Evolutionary conservation across 2,329 filamentous ascomycete species (phyloP).

Genomic region (Cordyceps cicadae): DNA sequence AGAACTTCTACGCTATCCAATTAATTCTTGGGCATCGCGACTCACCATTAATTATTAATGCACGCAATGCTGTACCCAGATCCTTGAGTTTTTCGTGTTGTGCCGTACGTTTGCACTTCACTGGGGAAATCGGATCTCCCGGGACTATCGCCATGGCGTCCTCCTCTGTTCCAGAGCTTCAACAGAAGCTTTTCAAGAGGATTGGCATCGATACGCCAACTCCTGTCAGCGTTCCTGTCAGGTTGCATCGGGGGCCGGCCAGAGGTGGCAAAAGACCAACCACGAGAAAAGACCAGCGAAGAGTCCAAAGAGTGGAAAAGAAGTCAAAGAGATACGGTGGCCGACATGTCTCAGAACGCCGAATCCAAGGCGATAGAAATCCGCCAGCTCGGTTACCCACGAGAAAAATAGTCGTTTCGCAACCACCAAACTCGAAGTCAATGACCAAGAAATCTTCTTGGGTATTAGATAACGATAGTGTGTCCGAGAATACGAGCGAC

Average conservation of each 20-base stretch:
- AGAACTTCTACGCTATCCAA: conserved; percentile 3
- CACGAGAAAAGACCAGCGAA: conserved; percentile 57
- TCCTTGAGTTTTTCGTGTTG: not conserved
- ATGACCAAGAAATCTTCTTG: not conserved
- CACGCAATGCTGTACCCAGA: not conserved
- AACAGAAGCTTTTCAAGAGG: conserved; percentile 29
- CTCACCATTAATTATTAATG: not conserved
- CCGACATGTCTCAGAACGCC: conserved; percentile 10
- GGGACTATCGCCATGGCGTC: conserved; percentile 15
- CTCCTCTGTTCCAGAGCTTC: conserved; percentile 25
- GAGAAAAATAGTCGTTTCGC: conserved; percentile 5
- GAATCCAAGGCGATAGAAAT: conserved; percentile 14
- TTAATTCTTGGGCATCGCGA: not conserved
- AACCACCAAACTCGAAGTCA: not conserved
- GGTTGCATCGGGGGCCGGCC: conserved; percentile 12
- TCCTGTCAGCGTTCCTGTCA: conserved; percentile 13
- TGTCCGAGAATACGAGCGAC: not conserved
- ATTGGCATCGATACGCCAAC: conserved; percentile 27
- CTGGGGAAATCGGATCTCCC: not conserved
- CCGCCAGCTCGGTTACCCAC: not conserved
- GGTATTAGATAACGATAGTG: not conserved
- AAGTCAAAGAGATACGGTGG: conserved; percentile 34
- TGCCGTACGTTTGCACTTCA: not conserved
- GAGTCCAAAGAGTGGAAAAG: conserved; percentile 55
- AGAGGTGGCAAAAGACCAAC: conserved; percentile 15